A percentile compares a stretch with the other conserved stretches of the same genome.
phyloP scores from a whole-genome alignment of 2,329 filamentous ascomycete genomes.

The Talaromyces sp. region DNA sequence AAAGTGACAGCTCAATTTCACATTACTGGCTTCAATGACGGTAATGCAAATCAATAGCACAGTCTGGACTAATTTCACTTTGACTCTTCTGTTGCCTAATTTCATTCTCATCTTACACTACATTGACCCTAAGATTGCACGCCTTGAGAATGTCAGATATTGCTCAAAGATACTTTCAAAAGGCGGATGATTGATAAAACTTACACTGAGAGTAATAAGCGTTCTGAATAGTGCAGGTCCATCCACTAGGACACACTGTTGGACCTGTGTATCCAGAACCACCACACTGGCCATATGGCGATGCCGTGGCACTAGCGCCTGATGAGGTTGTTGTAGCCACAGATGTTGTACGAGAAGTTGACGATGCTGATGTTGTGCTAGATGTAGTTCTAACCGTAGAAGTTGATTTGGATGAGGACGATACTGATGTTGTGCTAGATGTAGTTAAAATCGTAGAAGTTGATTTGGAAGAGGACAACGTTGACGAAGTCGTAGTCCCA shows the following conservation, averaged over 20 bases:
- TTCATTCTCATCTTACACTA: background rate
- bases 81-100: background rate
- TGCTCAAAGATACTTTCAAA: background rate
- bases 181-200: background rate
- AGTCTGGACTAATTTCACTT: background rate
- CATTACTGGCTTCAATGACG: background rate
- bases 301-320: slow-evolving; percentile 9
- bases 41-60: background rate
- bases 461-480: background rate
- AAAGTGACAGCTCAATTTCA: background rate
- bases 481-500: slow-evolving; percentile 8
- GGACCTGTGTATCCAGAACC: slow-evolving; percentile 21
- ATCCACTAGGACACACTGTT: slow-evolving; percentile 20
- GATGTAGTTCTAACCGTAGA: background rate
- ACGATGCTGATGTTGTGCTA: background rate
- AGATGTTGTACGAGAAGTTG: slow-evolving; percentile 16
- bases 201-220: slow-evolving; percentile 22
- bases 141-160: background rate
- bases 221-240: slow-evolving; percentile 19
- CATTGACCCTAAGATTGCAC: background rate
- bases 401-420: slow-evolving; percentile 1
- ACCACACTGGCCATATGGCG: slow-evolving; percentile 23
- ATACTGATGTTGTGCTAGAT: background rate
- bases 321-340: slow-evolving; percentile 16
- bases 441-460: background rate